Evolutionary conservation across 129 eudicot species (phyloP), one percentile per base, ranked within the genome.

Genomic region (Artemisia argyi): DNA sequence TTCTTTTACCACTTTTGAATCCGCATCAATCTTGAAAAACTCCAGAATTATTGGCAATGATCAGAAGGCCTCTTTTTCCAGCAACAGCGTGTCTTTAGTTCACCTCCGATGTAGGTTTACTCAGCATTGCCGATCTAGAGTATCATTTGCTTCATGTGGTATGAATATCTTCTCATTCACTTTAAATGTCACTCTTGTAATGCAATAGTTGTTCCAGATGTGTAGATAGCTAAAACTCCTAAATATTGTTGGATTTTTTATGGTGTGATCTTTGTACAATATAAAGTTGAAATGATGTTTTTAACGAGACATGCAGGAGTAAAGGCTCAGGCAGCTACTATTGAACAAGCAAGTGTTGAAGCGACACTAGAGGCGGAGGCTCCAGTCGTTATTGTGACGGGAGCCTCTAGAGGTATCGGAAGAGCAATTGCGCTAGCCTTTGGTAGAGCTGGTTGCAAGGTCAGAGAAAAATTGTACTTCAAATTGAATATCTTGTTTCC

Each of bases 321-420:
- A 62, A 84, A 69, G 80, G 78, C 97, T 35, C 81, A 83, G 78
- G 93, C 78, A 75, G 88, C 86, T 28, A 72, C 84, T 4, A 19
- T 77, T 57, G 80, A 82, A 17, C 83, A 80, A 65, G 73, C 81
- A 61, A 66, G 30, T 53, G 65, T 70, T 61, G 84, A 81, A 58
- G 85, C 73, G 59, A 57, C 83, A 19, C 72, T 71, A 80, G 76
- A 58, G 3, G 79, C 68, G 49, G 96, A 92, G 75, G 85, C 87
- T 82, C 98, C 97, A 11, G 96, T 93, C 76, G 96, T 77, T 71
- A 76, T 89, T 74, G 85, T 93, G 46, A 93, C 96, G n/a, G 98
- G 98, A 81, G 98, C 98, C 24, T 93, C 98, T 53, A 89, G 96
- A 85, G 96, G 98, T 28, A 93, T 93, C 24, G 96, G 97, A 24